phyloP scores from a whole-genome alignment of 2,329 filamentous ascomycete species.

The Elsinoe perseae region DNA sequence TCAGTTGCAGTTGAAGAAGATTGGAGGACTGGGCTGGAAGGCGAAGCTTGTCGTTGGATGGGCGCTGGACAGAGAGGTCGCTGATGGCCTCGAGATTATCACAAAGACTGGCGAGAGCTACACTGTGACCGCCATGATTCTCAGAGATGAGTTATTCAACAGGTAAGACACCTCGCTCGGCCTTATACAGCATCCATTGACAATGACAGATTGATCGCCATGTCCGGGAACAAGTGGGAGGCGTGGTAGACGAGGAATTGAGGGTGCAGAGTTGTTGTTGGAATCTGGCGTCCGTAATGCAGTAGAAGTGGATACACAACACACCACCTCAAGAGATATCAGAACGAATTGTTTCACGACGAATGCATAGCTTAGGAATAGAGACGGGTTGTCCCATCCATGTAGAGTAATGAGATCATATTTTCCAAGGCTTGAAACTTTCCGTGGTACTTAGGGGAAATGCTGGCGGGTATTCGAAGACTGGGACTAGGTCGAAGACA shows the following conservation, averaged over 20 bases:
- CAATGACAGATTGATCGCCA: constrained; percentile 27
- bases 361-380: no score
- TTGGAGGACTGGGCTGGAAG: constrained; percentile 79
- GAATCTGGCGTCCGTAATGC: no score
- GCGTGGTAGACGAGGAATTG: constrained; percentile 46
- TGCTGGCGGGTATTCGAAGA: no score
- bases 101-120: constrained; percentile 50
- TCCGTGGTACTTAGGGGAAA: no score
- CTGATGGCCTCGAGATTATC: constrained; percentile 63
- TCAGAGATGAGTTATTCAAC: constrained; percentile 75
- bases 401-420: no score
- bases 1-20: constrained; percentile 68
- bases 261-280: no score
- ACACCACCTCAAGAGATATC: no score
- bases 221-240: constrained; percentile 79
- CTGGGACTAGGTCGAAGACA: no score
- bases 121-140: constrained; percentile 61
- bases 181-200: neutral
- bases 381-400: no score
- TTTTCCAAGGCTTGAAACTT: no score
- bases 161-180: neutral
- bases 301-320: no score
- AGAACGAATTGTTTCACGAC: no score
- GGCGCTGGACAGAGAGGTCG: constrained; percentile 64
- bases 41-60: constrained; percentile 74